Percentiles rank a stretch among this genome's conserved stretches.
Evolutionary conservation across 2,329 filamentous ascomycete species (phyloP).

Genomic region (Onygena corvina): DNA sequence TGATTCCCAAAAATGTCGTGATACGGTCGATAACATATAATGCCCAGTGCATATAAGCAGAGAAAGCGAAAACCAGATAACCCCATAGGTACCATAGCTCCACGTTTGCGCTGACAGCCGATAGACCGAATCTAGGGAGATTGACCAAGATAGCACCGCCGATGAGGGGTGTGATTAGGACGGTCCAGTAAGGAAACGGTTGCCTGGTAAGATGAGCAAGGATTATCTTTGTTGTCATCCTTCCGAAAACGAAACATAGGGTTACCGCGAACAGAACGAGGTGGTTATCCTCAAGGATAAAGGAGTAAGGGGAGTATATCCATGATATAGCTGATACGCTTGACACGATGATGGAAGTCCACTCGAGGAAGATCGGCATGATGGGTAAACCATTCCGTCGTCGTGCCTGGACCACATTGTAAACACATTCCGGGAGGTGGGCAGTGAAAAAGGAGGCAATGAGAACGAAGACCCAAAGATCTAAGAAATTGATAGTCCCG

Average conservation of each 20-base stretch:
- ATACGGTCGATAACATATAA: conserved; percentile 82
- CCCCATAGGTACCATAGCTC: conserved; percentile 73
- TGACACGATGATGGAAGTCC: conserved; percentile 81
- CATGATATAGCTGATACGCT: conserved; percentile 63
- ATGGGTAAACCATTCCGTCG: conserved; percentile 60
- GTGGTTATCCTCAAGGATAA: conserved; percentile 68
- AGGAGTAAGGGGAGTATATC: conserved; percentile 82
- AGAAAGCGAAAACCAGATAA: conserved; percentile 69
- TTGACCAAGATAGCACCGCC: conserved; percentile 75
- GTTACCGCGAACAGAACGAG: conserved; percentile 85
- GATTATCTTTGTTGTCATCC: conserved; percentile 98
- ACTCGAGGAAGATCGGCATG: conserved; percentile 77
- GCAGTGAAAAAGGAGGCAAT: conserved; percentile 52
- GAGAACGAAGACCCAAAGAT: conserved; percentile 73
- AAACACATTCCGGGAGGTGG: conserved; percentile 80
- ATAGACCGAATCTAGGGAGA: conserved; percentile 62
- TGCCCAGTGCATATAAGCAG: conserved; percentile 92
- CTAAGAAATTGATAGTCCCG: conserved; percentile 62
- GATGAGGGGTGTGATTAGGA: conserved; percentile 76
- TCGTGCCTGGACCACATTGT: conserved; percentile 71
- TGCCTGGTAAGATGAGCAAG: conserved; percentile 86
- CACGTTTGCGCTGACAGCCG: conserved; percentile 49
- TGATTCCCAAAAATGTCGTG: conserved; percentile 84
- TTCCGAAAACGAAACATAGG: conserved; percentile 92
- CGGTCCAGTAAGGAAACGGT: conserved; percentile 93